Evolutionary conservation across 2,329 filamentous ascomycete species (phyloP).

Genomic region (Echinosphaeria canescens): DNA sequence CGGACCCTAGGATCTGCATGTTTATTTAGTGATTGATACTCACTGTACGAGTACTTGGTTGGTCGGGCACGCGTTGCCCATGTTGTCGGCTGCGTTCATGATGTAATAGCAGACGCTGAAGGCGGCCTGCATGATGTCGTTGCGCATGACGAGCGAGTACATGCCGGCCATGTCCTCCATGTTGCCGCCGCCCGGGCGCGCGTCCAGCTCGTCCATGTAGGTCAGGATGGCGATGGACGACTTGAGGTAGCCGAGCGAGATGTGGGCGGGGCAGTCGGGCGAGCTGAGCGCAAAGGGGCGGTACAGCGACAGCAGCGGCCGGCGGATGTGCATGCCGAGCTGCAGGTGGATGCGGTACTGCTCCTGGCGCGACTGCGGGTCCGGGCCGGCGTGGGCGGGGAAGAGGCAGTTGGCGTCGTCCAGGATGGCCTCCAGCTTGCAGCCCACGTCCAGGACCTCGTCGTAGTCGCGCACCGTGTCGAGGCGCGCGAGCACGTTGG

Average conservation of each 20-base stretch:
- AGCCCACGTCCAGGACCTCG: conserved; percentile 28
- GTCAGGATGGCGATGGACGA: conserved; percentile 32
- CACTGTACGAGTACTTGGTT: too few species aligned
- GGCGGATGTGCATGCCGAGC: conserved; percentile 30
- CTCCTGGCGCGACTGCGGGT: conserved; percentile 20
- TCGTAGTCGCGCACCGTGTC: conserved; percentile 28
- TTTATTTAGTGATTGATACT: too few species aligned
- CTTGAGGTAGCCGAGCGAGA: conserved; percentile 26
- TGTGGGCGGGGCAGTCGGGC: conserved; percentile 24
- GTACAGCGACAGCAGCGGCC: conserved; percentile 27
- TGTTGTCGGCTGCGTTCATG: conserved; percentile 9
- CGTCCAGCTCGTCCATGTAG: conserved; percentile 30
- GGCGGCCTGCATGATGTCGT: conserved; percentile 30
- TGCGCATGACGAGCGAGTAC: conserved; percentile 27
- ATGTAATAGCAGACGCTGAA: conserved; percentile 34
- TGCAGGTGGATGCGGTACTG: conserved; percentile 27
- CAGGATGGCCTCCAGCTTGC: conserved; percentile 27
- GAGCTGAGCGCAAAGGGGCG: conserved; percentile 30
- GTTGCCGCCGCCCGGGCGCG: conserved; percentile 15
- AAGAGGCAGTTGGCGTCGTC: conserved; percentile 31
- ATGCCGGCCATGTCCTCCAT: conserved; percentile 26
- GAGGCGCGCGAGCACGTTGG: conserved; percentile 25
- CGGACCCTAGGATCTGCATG: too few species aligned
- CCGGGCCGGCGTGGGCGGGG: conserved; percentile 19
- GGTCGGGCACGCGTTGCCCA: background rate